phyloP scores from a whole-genome alignment of 148 eudicot species.

The Suaeda aralocaspica region DNA sequence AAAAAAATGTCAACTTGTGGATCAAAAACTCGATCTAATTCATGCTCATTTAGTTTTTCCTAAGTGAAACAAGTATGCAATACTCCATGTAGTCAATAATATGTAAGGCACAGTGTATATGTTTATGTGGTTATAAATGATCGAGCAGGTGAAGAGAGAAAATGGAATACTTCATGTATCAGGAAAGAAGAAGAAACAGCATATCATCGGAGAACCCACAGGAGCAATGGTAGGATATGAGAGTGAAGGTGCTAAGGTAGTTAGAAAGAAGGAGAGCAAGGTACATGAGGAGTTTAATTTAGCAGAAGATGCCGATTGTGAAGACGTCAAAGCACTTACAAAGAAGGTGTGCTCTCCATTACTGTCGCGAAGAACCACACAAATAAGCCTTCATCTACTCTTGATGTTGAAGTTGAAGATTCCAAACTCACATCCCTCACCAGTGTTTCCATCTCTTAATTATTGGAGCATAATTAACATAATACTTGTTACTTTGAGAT shows the following conservation, averaged over 20 bases:
- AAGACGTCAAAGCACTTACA: slow-evolving; percentile 39
- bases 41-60: neutral
- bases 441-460: slow-evolving; percentile 15
- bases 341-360: slow-evolving; percentile 43
- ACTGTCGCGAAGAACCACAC: slow-evolving; percentile 27
- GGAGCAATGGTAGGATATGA: neutral
- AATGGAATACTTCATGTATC: slow-evolving; percentile 35
- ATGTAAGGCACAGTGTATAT: too few relatives aligned
- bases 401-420: neutral
- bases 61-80: too few relatives aligned
- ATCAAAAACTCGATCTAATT: too few relatives aligned
- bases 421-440: slow-evolving; percentile 5
- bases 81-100: too few relatives aligned
- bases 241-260: slow-evolving; percentile 31
- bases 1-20: too few relatives aligned
- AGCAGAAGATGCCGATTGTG: slow-evolving; percentile 27
- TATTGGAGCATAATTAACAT: neutral
- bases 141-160: slow-evolving; percentile 36
- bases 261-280: slow-evolving; percentile 40
- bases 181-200: slow-evolving; percentile 34
- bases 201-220: slow-evolving; percentile 7
- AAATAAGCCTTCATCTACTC: neutral
- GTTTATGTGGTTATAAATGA: too few relatives aligned
- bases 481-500: neutral
- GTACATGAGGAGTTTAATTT: slow-evolving; percentile 42